Evolutionary conservation across 495 filamentous ascomycete species (phyloP), one percentile per base, ranked within the genome.

Genomic region (Clavariopsis aquatica): DNA sequence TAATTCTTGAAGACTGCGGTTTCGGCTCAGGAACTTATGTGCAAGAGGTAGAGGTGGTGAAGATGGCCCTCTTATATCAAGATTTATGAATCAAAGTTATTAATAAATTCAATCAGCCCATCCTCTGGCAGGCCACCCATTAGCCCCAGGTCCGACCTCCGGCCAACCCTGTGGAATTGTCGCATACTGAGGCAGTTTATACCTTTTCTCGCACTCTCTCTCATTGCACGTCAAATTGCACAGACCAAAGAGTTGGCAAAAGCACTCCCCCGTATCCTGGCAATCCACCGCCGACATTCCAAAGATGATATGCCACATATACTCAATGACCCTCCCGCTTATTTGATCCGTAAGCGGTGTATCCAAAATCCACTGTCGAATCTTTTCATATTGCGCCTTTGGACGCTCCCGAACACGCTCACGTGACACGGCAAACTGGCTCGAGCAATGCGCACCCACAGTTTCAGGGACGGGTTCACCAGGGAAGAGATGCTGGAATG

Each of bases 231-330:
- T 70, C 34, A 70, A 46, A 52, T 67, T 67, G 60, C 68, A 70
- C 64, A 70, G 34, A 10, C 68, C 68, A 57, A 70, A 70, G 2
- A 55, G 55, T 36, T 70, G 26, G 26, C 68, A 70, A 38, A 70
- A 70, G 55, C 68, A 70, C 54, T 66, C 47, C 7, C 68, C 68
- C 22, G 68, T 60, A 57, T 66, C 57, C 54, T 70, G 64, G 34
- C 68, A 70, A 55, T 70, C 68, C 1, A 70, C 68, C 15, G 64
- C 53, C 19, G 59, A 54, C 68, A 70, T 70, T 10, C 64, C 63
- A 31, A 70, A 67, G 43, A 70, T 67, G 15, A 70, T 67, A 52
- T 70, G 68, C 68, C 68, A 70, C 64, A 64, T 64, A 28, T 70
- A 70, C 60, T 70, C 68, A 7, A 70, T 51, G 19, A 70, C 52